A percentile compares a stretch with the other conserved stretches of the same genome.
These are phyloP conservation scores for Colletotrichum sp. DNA, from an alignment of 2,329 filamentous ascomycete species.

Conservation along the genomic window DNA sequence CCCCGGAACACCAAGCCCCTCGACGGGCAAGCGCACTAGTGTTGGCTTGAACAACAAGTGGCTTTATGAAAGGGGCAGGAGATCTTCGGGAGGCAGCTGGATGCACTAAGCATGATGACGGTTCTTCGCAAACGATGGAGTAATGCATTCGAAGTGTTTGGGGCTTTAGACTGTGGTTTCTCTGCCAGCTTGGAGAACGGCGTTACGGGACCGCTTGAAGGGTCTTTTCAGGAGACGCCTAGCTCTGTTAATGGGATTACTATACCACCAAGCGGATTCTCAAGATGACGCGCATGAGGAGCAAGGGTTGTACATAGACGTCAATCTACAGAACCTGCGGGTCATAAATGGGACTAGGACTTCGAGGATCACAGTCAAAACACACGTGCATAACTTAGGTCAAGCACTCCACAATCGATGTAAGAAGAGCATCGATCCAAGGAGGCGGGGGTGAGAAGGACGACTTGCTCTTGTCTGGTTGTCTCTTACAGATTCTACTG, in stretches of 20 bases:
- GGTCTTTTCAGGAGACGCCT: neutral
- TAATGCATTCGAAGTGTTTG: neutral
- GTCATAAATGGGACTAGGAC: neutral
- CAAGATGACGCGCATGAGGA: neutral
- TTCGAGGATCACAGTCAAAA: neutral
- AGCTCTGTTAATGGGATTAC: neutral
- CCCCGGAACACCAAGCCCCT: constrained; percentile 74
- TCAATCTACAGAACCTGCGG: neutral
- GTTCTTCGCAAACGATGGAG: neutral
- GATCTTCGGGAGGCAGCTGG: constrained; percentile 44
- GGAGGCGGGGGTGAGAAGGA: neutral
- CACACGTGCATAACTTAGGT: neutral
- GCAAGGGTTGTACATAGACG: neutral
- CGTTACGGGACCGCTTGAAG: neutral
- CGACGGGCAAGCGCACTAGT: constrained; percentile 69
- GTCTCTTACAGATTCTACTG: neutral
- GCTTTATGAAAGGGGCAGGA: constrained; percentile 84
- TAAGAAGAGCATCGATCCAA: neutral
- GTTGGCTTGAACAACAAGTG: constrained; percentile 90
- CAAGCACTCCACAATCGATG: neutral
- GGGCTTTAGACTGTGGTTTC: neutral
- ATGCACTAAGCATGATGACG: constrained; percentile 1
- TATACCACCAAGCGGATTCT: neutral
- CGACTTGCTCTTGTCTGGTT: neutral
- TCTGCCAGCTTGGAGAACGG: neutral